Conservation (phyloP, 495 filamentous ascomycete species). For the Pseudotulostoma volvatum region DNA sequence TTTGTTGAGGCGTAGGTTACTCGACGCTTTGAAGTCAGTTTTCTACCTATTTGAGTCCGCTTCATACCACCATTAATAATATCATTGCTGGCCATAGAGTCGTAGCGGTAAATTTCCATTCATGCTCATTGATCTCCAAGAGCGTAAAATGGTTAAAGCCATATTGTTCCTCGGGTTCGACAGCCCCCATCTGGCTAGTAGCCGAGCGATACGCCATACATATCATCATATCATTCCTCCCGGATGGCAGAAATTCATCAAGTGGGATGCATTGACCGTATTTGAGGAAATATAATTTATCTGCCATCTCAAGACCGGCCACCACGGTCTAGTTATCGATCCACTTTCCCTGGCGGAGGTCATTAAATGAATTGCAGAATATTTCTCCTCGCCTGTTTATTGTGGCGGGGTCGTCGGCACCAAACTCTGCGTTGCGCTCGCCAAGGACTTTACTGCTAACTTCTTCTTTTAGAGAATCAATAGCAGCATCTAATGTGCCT, state of each 20-base stretch:
- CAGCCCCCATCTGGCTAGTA: not conserved
- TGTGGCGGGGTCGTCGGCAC: not conserved
- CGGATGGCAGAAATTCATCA: not conserved
- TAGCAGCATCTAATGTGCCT: not conserved
- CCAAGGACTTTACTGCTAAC: not conserved
- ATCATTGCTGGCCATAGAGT: conserved; percentile 8
- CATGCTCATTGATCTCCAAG: conserved; percentile 11
- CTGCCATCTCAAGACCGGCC: not conserved
- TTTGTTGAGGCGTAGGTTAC: conserved; percentile 6
- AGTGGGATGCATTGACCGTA: not conserved
- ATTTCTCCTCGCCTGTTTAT: not conserved
- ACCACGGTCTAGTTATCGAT: not conserved
- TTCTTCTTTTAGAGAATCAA: not conserved
- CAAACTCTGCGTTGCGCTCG: too few species aligned
- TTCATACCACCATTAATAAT: conserved; percentile 7
- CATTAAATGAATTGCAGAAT: not conserved
- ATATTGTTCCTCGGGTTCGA: not conserved
- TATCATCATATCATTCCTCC: not conserved
- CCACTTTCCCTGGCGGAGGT: conserved; percentile 1
- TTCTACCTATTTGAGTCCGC: not conserved
- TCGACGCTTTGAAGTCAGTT: not conserved
- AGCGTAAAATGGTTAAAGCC: conserved; percentile 7
- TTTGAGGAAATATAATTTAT: not conserved
- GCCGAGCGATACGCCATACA: not conserved
- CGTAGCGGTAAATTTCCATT: conserved; percentile 11